Percentiles rank a stretch among this genome's conserved stretches.
Conservation (phyloP, 768 basidiomycete genomes). For the Leccinum subgranulosum region DNA sequence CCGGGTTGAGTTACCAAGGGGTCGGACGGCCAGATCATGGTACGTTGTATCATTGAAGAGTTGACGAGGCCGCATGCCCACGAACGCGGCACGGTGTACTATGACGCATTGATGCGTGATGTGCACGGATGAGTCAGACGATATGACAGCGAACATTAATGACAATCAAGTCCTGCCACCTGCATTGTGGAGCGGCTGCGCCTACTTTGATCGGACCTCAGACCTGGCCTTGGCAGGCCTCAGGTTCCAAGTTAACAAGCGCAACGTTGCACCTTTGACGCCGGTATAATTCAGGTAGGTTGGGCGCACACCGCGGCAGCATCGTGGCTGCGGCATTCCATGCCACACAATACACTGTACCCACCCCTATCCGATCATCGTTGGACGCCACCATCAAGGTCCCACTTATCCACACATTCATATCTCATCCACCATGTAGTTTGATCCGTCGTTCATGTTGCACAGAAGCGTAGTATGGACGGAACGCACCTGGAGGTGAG, state of each 20-base stretch:
- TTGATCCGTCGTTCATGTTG: background rate
- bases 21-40: background rate
- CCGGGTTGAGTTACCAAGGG: background rate
- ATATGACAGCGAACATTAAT: background rate
- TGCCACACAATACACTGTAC: background rate
- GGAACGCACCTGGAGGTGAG: background rate
- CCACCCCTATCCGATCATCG: background rate
- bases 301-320: background rate
- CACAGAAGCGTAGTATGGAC: background rate
- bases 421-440: background rate
- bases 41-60: background rate
- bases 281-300: background rate
- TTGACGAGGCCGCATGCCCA: background rate
- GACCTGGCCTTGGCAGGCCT: background rate
- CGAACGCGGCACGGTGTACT: too few relatives aligned
- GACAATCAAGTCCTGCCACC: too few relatives aligned
- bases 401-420: background rate
- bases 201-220: background rate
- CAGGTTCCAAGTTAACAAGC: background rate
- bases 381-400: background rate
- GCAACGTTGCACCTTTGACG: background rate
- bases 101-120: background rate
- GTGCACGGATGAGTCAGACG: background rate
- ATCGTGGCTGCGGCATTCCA: background rate
- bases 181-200: background rate